phyloP scores from a whole-genome alignment of 140 eudicot species.

The Ambrosia hybrid region DNA sequence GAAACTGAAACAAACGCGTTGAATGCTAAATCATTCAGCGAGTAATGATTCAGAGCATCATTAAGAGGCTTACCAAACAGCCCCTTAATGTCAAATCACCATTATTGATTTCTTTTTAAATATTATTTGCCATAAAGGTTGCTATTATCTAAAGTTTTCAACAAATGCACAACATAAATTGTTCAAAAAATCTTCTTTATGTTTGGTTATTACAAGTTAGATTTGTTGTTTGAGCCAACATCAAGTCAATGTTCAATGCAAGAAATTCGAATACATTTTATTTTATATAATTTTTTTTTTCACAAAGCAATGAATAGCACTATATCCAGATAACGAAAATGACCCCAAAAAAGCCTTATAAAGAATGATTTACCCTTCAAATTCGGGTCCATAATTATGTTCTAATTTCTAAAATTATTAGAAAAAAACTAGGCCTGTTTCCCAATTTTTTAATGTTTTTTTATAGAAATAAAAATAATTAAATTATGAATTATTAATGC shows the following conservation, averaged over 20 bases:
- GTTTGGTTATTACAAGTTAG: not conserved
- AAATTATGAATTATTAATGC: not conserved
- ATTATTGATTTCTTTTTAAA: no score
- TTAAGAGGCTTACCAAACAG: no score
- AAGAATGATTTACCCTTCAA: conserved; percentile 2
- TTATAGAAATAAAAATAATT: no score
- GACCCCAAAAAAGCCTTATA: conserved; percentile 20
- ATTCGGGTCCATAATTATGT: conserved; percentile 16
- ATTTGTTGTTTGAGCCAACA: not conserved
- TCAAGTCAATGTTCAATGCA: not conserved
- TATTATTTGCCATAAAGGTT: not conserved
- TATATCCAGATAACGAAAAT: conserved; percentile 37
- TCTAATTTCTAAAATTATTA: not conserved
- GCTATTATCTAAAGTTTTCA: not conserved
- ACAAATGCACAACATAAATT: not conserved
- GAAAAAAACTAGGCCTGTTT: not conserved
- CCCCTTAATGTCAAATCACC: not conserved
- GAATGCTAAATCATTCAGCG: no score
- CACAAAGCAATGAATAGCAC: conserved; percentile 8
- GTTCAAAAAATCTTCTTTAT: conserved; percentile 1
- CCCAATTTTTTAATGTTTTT: no score
- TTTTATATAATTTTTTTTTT: not conserved
- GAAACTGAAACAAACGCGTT: no score
- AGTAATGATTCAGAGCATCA: no score
- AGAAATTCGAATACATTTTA: conserved; percentile 9